phyloP scores from a whole-genome alignment of 2,329 filamentous ascomycete genomes.

The Trichoderma asperellum region DNA sequence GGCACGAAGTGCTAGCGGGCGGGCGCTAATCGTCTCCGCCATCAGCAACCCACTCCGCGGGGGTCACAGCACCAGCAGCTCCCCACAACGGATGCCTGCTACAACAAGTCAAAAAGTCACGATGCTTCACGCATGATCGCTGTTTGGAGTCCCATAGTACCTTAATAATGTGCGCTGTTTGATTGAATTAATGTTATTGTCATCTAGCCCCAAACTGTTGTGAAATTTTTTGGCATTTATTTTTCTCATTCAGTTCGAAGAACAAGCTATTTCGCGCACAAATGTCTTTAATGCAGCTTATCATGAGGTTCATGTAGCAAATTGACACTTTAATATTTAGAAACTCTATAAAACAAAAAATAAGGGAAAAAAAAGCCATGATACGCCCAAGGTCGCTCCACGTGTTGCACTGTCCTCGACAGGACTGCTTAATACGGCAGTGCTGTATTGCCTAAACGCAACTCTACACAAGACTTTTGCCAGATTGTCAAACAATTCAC shows the following conservation, averaged over 20 bases:
- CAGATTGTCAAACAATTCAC: not conserved
- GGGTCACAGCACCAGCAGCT: not conserved
- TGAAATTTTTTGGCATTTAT: too few species aligned
- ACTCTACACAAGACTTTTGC: too few species aligned
- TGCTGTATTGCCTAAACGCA: too few species aligned
- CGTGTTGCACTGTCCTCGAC: not conserved
- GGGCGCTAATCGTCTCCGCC: not conserved
- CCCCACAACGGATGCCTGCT: not conserved
- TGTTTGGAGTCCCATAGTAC: not conserved
- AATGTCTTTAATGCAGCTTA: too few species aligned
- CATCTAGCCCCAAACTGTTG: too few species aligned
- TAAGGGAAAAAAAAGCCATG: not conserved
- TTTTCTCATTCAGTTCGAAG: too few species aligned
- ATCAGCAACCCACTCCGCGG: not conserved
- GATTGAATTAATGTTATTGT: not conserved
- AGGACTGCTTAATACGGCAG: too few species aligned
- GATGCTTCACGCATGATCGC: not conserved
- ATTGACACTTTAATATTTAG: too few species aligned
- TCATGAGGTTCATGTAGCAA: too few species aligned
- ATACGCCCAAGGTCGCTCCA: not conserved
- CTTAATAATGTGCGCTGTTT: too few species aligned
- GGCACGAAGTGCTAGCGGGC: not conserved
- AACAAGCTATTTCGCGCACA: too few species aligned
- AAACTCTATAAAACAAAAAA: too few species aligned
- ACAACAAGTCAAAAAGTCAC: not conserved